Base-by-base conservation (phyloP, 768 basidiomycete species). In the Kwoniella europaea region DNA sequence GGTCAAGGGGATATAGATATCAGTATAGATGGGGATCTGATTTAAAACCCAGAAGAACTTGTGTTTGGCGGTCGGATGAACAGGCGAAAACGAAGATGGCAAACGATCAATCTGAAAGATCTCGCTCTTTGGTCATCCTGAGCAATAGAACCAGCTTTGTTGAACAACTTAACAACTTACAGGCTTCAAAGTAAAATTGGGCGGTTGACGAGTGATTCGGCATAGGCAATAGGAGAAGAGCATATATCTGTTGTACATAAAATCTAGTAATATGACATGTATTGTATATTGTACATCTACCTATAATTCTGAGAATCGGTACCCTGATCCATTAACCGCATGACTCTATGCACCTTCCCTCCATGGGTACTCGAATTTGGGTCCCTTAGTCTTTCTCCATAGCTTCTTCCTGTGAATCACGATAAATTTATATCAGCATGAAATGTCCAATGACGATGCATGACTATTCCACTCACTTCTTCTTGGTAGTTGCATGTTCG, bases 401-500 rank as follows among this genome's bases (percentile, higher is more conserved):
- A 83, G 87, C 86, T 95, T 97, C 82, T 90, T 91, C 89, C 93
- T 96, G 81, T 24, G 68, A 22, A 24, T 15, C 43, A 10, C n/a
- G n/a, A 10, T 35, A 35, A 35, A 43, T 15, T 16, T 18, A 16
- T 15, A 35, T 35, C 35, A 35, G 35, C 35, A 35, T 35, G 7
- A 35, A 35, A 6, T 35, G 35, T 35, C 7, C 1, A 35, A 7
- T 35, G 7, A 35, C 35, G 35, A 35, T 35, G 1, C 20, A 35
- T 57, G 22, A 56, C 18, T 0, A 59, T 58, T 65, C n/a, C 35
- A 87, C 92, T 44, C 75, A 96, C 95, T 96, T 98, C 85, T 91
- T 92, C 86, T 95, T 96, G 10, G 91, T 93, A 0, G 89, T 86
- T 0, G 90, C 62, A 78, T 98, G 90, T 80, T 96, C 93, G 0